Evolutionary conservation across 164 flowering plant species (phyloP), one percentile per base, ranked within the genome.

Genomic region (Umbilicus rupestris): DNA sequence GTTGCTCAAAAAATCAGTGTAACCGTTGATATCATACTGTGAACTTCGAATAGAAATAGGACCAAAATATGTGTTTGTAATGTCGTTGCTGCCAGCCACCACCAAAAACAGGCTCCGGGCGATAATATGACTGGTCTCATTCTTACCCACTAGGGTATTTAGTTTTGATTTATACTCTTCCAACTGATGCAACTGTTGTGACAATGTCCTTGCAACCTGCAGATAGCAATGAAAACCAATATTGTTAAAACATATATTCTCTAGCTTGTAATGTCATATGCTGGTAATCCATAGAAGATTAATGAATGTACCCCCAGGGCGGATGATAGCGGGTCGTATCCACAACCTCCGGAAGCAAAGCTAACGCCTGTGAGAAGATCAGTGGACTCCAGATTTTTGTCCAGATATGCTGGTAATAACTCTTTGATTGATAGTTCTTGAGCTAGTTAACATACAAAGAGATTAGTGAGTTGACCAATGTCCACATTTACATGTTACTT

Each of bases 341-440:
- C 90, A 0, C 80, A 9, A 17, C 77, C 87, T 6, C 85, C 87
- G 0, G 88, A 86, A 35, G 88, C 91, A 59, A 84, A 84, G 68
- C 81, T 80, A 11, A 86, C 85, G 0, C 88, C 88, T 0, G 83
- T 81, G 30, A 74, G 77, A 30, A 86, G 79, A 71, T 86, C 88
- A 39, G 71, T 44, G 15, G 64, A 41, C 63, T 66, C 9, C 39
- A 83, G 55, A 22, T 22, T 74, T 15, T 79, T 76, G 41, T 83
- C 78, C 0, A 83, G 70, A 69, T 81, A 86, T 5, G 87, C 79
- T 0, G 88, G 88, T 65, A 86, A 8, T 0, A 71, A 35, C 59
- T 83, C 78, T 67, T 81, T 83, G 0, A 86, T 22, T 16, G 85
- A 81, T 6, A 84, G 66, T 15, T 37, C 37, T 49, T 77, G 68